A percentile compares a stretch with the other conserved stretches of the same genome.
These are phyloP conservation scores for Paramarasmius palmivorus DNA, from an alignment of 1,284 basidiomycete genomes.

Conservation along the genomic window DNA sequence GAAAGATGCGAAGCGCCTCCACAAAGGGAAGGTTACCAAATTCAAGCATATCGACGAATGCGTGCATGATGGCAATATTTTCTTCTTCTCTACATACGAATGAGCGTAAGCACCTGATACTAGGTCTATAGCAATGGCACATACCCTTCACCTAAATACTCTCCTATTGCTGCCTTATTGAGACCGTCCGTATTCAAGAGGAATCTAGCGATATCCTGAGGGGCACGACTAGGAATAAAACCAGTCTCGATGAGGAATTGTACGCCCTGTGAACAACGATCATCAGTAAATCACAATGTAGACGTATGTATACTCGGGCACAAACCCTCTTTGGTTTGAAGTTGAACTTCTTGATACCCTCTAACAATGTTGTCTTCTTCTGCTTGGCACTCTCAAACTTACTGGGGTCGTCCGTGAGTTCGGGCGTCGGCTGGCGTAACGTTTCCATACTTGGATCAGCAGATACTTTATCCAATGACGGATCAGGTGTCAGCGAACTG, in stretches of 20 bases:
- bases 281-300: conserved; percentile 11
- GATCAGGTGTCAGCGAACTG: conserved; percentile 55
- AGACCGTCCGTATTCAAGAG: conserved; percentile 90
- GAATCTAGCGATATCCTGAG: conserved; percentile 86
- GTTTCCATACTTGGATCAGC: conserved; percentile 48
- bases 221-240: conserved; percentile 79
- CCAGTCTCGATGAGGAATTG: conserved; percentile 88
- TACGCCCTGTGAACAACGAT: conserved; percentile 64
- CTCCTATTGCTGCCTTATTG: conserved; percentile 95
- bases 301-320: conserved; percentile 9
- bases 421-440: conserved; percentile 71
- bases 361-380: conserved; percentile 93
- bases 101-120: conserved; percentile 7
- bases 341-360: conserved; percentile 98
- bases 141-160: conserved; percentile 96
- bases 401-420: conserved; percentile 83
- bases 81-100: conserved; percentile 66
- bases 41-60: conserved; percentile 90
- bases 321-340: conserved; percentile 92
- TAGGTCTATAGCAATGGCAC: conserved; percentile 25
- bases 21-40: conserved; percentile 83
- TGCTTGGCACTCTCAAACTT: conserved; percentile 96
- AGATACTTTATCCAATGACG: conserved; percentile 51
- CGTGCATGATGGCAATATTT: conserved; percentile 93
- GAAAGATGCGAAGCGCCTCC: conserved; percentile 83